phyloP scores from a whole-genome alignment of 2,329 filamentous ascomycete genomes.

The Sporothrix mexicana region DNA sequence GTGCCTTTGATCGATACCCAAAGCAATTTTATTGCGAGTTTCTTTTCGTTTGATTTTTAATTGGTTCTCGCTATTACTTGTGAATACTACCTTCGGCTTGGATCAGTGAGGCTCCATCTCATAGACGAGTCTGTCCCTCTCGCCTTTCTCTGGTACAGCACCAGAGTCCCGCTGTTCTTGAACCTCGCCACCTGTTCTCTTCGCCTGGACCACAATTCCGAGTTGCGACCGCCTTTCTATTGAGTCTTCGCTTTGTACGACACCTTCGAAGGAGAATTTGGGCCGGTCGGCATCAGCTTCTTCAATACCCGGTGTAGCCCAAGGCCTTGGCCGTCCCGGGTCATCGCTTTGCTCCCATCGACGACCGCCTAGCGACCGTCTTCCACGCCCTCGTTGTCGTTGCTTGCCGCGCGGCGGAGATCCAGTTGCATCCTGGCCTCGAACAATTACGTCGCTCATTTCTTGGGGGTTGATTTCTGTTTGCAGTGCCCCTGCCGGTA shows the following conservation, averaged over 20 bases:
- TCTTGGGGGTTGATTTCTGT: background rate
- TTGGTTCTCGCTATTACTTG: background rate
- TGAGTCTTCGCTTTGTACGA: constrained; percentile 1
- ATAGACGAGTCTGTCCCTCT: background rate
- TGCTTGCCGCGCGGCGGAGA: background rate
- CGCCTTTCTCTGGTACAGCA: background rate
- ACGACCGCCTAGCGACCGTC: background rate
- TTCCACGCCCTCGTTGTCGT: background rate
- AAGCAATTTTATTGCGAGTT: background rate
- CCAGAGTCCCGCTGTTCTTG: background rate
- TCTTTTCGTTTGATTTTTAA: background rate
- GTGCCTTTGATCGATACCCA: constrained; percentile 25
- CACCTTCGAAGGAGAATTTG: constrained; percentile 11
- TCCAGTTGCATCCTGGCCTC: no score
- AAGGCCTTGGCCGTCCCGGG: background rate
- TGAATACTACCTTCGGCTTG: no score
- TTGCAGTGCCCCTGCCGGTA: background rate
- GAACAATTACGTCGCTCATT: background rate
- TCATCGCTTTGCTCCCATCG: constrained; percentile 8
- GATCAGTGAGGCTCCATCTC: constrained; percentile 9
- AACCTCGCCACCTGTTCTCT: background rate
- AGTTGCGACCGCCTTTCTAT: background rate
- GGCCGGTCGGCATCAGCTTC: background rate
- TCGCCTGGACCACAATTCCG: background rate
- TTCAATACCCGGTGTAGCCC: background rate